Evolutionary conservation across 768 basidiomycete genomes (phyloP), one percentile per base, ranked within the genome.

Genomic region (Leccinum subtestaceum): DNA sequence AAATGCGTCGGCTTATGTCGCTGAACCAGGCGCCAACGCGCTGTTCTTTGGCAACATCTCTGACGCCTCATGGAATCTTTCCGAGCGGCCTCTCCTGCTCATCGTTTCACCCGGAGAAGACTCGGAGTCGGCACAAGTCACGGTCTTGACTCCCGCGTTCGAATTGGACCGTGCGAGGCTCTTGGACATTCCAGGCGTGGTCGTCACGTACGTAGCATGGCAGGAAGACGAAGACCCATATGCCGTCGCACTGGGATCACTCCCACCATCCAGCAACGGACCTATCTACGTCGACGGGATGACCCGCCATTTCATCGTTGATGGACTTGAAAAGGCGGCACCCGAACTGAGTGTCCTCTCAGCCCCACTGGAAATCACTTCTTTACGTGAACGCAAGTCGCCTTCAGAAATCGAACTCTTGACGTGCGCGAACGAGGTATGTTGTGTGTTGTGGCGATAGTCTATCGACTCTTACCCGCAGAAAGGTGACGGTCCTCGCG

Each of bases 381-480:
- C 77, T 43, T 69, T 94, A 23, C 78, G 91, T 23, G 88, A 94
- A 71, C 80, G 87, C 60, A 94, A 95, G 71, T 90, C 87, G 12
- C 62, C 67, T 9, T 77, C 85, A 49, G 93, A 94, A 67, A 75
- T 93, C 12, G 81, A 81, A 5, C 78, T 94, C 52, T 69, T 96
- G 67, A 84, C 79, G 63, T 94, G 90, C 67, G 90, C 78, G 1
- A 93, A 93, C 67, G 88, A 93, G 80, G 91, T 93, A 51, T 5
- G 73, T 53, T 21, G 3, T 32, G 17, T 45, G 21, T 1, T 10
- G 52, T 17, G 29, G 51, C 3, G 7, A 12, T 3, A 49, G 31
- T 12, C 2, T 21, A 17, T 25, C 13, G 38, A 21, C 38, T 32
- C 54, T 63, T 34, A 66, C 21, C 21, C n/a, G n/a, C 1, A 32